phyloP scores from a whole-genome alignment of 331 rosid genomes.

The Quercus phellos region DNA sequence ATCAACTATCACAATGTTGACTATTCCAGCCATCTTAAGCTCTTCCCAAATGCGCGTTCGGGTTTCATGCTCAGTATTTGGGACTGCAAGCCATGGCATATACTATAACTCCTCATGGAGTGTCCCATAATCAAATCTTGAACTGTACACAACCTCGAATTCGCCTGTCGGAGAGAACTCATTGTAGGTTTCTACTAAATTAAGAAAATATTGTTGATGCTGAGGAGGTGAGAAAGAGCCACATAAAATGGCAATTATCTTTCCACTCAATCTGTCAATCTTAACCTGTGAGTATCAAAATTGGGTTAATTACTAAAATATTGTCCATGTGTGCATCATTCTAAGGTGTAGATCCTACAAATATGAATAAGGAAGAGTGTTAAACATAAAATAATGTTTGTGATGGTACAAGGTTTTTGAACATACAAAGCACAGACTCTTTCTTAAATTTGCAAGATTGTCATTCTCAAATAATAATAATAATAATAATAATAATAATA shows the following conservation, averaged over 20 bases:
- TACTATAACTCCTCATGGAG: constrained; percentile 26
- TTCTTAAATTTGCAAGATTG: too few species aligned
- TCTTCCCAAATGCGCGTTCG: constrained; percentile 24
- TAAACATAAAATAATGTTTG: too few species aligned
- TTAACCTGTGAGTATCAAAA: constrained; percentile 15
- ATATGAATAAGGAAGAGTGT: too few species aligned
- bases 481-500: too few species aligned
- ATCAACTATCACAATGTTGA: constrained; percentile 34
- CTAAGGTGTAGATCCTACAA: too few species aligned
- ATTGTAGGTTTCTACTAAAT: constrained; percentile 22
- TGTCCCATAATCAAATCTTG: constrained; percentile 30
- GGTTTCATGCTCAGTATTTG: constrained; percentile 26
- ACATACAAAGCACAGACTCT: too few species aligned
- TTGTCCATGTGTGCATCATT: too few species aligned
- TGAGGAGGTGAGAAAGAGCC: constrained; percentile 30
- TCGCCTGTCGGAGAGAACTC: constrained; percentile 22
- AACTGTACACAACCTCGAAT: constrained; percentile 35
- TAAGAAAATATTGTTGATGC: constrained; percentile 3
- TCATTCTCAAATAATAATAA: too few species aligned
- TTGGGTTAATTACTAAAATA: too few species aligned
- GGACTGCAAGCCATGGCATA: constrained; percentile 46
- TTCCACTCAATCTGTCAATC: constrained; percentile 23
- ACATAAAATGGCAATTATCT: constrained; percentile 30
- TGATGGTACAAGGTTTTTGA: too few species aligned
- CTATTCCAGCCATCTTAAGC: constrained; percentile 37